phyloP scores from a whole-genome alignment of 208 protist genomes.

The Leishmania major region DNA sequence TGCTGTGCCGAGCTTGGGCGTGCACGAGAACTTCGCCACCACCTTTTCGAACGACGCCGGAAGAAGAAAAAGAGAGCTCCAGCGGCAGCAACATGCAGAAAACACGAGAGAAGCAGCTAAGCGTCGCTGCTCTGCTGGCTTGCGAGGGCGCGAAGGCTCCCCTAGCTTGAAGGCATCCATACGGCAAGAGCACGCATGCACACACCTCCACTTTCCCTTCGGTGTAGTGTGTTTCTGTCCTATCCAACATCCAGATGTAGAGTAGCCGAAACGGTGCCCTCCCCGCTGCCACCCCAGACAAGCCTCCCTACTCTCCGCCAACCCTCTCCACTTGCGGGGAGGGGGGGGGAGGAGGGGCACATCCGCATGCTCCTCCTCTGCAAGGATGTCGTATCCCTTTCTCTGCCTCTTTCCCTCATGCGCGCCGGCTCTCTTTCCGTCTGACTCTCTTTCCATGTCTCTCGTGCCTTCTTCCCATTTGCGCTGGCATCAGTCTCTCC shows the following conservation, averaged over 20 bases:
- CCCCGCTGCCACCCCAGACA: not conserved
- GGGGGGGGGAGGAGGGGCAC: not conserved
- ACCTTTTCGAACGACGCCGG: not conserved
- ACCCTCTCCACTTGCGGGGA: not conserved
- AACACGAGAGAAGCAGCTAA: not conserved
- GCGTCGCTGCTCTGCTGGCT: too few relatives aligned
- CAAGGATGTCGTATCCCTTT: not conserved
- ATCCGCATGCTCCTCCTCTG: not conserved
- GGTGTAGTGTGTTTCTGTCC: not conserved
- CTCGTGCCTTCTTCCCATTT: not conserved
- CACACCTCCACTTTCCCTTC: not conserved
- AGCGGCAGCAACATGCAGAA: not conserved
- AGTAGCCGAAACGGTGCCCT: not conserved
- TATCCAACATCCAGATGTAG: not conserved
- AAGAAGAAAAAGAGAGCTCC: not conserved
- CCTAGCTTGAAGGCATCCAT: not conserved
- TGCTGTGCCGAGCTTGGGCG: not conserved
- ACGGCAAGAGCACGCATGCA: not conserved
- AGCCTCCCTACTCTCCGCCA: not conserved
- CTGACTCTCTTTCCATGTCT: not conserved
- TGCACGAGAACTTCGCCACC: not conserved
- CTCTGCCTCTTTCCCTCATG: not conserved
- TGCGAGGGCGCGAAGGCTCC: not conserved
- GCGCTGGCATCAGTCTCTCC: not conserved
- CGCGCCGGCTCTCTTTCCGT: not conserved